Conservation (phyloP, 345 rosid species). For the Microcos paniculata region DNA sequence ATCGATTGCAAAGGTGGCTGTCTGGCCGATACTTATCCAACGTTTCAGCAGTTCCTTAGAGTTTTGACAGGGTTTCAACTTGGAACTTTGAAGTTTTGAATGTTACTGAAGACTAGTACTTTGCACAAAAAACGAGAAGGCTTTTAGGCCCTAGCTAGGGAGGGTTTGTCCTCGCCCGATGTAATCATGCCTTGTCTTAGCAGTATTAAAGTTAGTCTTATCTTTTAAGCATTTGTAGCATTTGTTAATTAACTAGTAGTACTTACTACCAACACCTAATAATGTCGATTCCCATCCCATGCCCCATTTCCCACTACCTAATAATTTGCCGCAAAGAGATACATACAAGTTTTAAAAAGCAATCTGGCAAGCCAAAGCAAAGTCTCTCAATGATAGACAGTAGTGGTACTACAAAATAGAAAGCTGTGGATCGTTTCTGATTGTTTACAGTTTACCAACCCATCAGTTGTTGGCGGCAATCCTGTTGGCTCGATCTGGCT, state of each 20-base stretch:
- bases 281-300: neutral
- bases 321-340: neutral
- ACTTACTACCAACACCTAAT: neutral
- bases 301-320: neutral
- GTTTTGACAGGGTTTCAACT: neutral
- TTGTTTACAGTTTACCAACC: neutral
- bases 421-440: neutral
- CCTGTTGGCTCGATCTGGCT: too few species aligned
- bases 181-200: neutral
- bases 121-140: neutral
- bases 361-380: neutral
- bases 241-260: too few species aligned
- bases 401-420: neutral
- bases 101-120: neutral
- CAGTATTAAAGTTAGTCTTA: neutral
- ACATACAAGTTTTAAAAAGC: neutral
- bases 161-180: neutral
- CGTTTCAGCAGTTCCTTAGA: too few species aligned
- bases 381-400: neutral
- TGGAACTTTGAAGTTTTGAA: too few species aligned
- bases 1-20: neutral
- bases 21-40: neutral
- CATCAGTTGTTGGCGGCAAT: neutral
- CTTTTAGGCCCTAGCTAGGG: neutral
- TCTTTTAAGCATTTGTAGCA: constrained; percentile 13